These are phyloP conservation scores for Penicillium sp. DNA, from an alignment of 2,329 filamentous ascomycete species.

Conservation along the genomic window DNA sequence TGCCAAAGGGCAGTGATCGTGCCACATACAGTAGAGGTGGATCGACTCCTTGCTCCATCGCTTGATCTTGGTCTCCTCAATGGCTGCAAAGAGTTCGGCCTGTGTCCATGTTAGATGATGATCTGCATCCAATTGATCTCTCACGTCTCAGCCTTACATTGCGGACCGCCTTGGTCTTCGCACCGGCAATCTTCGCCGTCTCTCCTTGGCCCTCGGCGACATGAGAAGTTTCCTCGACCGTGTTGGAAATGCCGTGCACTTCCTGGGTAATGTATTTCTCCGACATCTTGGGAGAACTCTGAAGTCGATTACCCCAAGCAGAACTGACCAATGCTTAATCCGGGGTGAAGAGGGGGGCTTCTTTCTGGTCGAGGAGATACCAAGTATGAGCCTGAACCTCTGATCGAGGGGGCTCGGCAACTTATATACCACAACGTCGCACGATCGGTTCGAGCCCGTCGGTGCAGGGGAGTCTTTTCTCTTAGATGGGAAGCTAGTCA, in stretches of 20 bases:
- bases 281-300: conserved; percentile 11
- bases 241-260: conserved; percentile 17
- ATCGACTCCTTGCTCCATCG: conserved; percentile 26
- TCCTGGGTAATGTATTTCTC: conserved; percentile 14
- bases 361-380: not conserved
- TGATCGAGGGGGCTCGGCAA: conserved; percentile 7
- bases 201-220: conserved; percentile 17
- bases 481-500: conserved; percentile 2
- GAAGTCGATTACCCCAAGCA: not conserved
- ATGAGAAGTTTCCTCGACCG: conserved; percentile 11
- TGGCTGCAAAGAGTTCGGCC: conserved; percentile 46
- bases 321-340: not conserved
- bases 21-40: conserved; percentile 27
- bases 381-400: conserved; percentile 2
- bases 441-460: not conserved
- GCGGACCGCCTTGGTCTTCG: conserved; percentile 39
- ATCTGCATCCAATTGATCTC: not conserved
- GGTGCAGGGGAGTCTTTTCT: not conserved
- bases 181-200: conserved; percentile 24
- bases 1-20: not conserved
- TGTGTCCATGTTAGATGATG: conserved; percentile 14
- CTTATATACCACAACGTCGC: conserved; percentile 15
- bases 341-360: not conserved
- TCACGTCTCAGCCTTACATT: conserved; percentile 30
- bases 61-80: conserved; percentile 42